Evolutionary conservation across 257 asterid species (phyloP), one percentile per base, ranked within the genome.

Genomic region (Przewalskia tangutica): DNA sequence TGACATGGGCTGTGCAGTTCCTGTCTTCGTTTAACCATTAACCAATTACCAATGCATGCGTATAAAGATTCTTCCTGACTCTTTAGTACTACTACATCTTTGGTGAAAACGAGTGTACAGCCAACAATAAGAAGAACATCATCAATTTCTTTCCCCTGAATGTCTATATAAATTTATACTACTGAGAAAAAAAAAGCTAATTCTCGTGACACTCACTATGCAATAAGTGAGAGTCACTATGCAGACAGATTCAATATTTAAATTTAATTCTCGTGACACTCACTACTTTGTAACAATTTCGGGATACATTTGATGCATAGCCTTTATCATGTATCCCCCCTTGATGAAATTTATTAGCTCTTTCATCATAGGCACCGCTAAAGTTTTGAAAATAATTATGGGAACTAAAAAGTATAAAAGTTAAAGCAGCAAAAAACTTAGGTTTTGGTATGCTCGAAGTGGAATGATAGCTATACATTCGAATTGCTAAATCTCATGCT

Each of bases 21-120:
- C 0, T 18, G 59, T 48, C 59, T 1, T 73, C 48, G 13, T 48
- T 73, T 48, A 20, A 73, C 79, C 14, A 73, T 20, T 70, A 17
- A 20, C 80, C 59, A 55, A 56, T 40, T 59, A 73, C 76, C 81
- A 7, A 73, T 27, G 64, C 38, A 59, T 82, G 84, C 78, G 34
- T 77, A 53, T 7, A 50, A 50, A 75, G 27, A 73, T 13, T 48
- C 44, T 48, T 54, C 13, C 38, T 13, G 1, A 50, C 23, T 73
- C 40, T 71, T n/a, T 12, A 20, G 54, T 70, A 46, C 64, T 56
- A 5, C n/a, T 6, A 9, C 70, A 6, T 32, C 6, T 17, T 4
- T 10, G 58, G 68, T 65, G 79, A 55, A 62, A 67, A 67, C 38
- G 62, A 67, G 13, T 58, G 18, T 65, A 5, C 54, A 36, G 62